These are phyloP conservation scores for Pseudopithomyces maydicus DNA, from an alignment of 2,329 filamentous ascomycete species.

Conservation along the genomic window DNA sequence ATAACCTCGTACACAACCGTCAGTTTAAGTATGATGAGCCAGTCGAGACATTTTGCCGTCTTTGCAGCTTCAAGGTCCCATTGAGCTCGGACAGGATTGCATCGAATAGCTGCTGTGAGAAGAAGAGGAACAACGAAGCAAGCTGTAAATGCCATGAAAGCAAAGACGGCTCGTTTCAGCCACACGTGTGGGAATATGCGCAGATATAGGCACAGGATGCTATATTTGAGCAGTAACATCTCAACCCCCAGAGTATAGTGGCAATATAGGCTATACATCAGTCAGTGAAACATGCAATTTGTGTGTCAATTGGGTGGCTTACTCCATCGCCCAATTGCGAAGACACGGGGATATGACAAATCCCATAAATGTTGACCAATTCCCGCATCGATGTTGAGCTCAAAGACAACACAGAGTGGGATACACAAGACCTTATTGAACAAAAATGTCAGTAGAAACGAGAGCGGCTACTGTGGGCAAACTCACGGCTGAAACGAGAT, in stretches of 20 bases:
- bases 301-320: not conserved
- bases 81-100: constrained; percentile 4
- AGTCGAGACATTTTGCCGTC: not conserved
- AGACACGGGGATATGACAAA: not conserved
- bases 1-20: not conserved
- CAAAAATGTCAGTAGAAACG: not conserved
- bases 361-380: not conserved
- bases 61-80: constrained; percentile 3
- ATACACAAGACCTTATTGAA: not conserved
- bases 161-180: not conserved
- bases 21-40: not conserved
- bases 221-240: not conserved
- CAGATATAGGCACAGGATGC: not conserved
- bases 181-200: not conserved
- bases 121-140: not conserved
- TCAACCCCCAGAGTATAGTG: not conserved
- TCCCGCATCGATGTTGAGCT: constrained; percentile 1
- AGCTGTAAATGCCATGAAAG: not conserved
- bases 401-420: not conserved
- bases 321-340: constrained; percentile 3
- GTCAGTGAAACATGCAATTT: not conserved
- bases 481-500: not conserved
- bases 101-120: not conserved
- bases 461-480: not conserved
- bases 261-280: not conserved